These are phyloP conservation scores for Fusarium graminum DNA, from an alignment of 2,329 filamentous ascomycete genomes.

Conservation along the genomic window DNA sequence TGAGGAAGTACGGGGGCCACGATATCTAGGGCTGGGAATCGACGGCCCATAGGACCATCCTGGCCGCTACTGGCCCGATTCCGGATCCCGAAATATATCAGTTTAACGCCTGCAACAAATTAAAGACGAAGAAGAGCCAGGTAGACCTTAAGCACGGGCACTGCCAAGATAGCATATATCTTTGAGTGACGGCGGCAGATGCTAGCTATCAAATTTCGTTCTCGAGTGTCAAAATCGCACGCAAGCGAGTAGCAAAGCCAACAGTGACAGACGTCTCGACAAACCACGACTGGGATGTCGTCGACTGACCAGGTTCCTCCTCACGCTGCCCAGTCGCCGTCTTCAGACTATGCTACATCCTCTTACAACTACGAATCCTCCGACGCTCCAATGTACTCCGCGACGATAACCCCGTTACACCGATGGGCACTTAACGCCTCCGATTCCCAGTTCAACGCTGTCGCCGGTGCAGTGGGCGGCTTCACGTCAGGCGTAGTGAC, in stretches of 20 bases:
- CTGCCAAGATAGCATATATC: constrained; percentile 1
- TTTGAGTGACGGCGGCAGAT: constrained; percentile 20
- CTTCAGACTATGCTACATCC: constrained; percentile 55
- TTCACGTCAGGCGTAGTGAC: constrained; percentile 95
- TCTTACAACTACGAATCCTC: constrained; percentile 53
- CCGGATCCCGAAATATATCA: constrained; percentile 26
- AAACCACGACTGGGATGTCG: constrained; percentile 57
- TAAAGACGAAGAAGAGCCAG: constrained; percentile 15
- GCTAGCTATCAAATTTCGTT: constrained; percentile 3
- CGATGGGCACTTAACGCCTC: constrained; percentile 69
- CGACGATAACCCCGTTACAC: constrained; percentile 62
- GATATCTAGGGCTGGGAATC: constrained; percentile 20
- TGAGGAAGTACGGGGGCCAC: constrained; percentile 19
- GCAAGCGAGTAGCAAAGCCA: constrained; percentile 22
- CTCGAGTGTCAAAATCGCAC: constrained; percentile 16
- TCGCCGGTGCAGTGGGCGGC: constrained; percentile 89
- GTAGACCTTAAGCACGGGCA: constrained; percentile 9
- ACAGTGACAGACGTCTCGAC: constrained; percentile 8
- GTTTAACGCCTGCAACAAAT: constrained; percentile 21
- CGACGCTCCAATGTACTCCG: constrained; percentile 52
- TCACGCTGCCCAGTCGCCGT: constrained; percentile 50
- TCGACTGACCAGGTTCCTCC: constrained; percentile 63
- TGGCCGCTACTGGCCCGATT: constrained; percentile 5
- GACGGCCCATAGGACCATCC: constrained; percentile 6
- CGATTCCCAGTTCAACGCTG: constrained; percentile 79